These are phyloP conservation scores for Suillus weaverae DNA, from an alignment of 768 basidiomycete species.

Conservation along the genomic window DNA sequence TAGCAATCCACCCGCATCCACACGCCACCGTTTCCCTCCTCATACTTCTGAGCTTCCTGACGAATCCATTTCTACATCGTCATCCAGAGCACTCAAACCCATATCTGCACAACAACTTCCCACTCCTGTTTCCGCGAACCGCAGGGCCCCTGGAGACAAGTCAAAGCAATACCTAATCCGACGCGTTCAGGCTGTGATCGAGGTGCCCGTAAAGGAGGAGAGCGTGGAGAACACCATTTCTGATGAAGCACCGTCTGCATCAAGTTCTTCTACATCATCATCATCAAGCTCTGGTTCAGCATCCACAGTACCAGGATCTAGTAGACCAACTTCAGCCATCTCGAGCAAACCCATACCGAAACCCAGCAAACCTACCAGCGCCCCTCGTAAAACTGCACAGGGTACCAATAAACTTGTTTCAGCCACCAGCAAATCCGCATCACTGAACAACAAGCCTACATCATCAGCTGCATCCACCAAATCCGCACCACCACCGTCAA, in stretches of 20 bases:
- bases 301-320: background rate
- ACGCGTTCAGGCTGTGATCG: conserved; percentile 58
- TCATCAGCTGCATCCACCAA: background rate
- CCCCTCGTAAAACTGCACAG: conserved; percentile 3
- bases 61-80: conserved; percentile 33
- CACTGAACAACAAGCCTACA: background rate
- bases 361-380: conserved; percentile 9
- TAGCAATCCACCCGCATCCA: conserved; percentile 31
- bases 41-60: conserved; percentile 23
- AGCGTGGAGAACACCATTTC: conserved; percentile 44
- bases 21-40: conserved; percentile 19
- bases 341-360: conserved; percentile 6
- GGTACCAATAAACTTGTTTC: conserved; percentile 7
- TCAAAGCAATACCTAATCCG: conserved; percentile 46
- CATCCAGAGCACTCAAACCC: conserved; percentile 29
- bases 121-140: conserved; percentile 33
- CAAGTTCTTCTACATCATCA: conserved; percentile 15
- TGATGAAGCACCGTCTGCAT: background rate
- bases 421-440: conserved; percentile 4
- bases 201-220: conserved; percentile 66
- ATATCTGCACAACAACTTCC: conserved; percentile 24
- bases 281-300: conserved; percentile 17
- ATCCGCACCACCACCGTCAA: background rate
- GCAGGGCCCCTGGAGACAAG: conserved; percentile 13
- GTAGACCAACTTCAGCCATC: conserved; percentile 2